Evolutionary conservation across 768 basidiomycete species (phyloP), one percentile per base, ranked within the genome.

Genomic region (Clitopilus passeckerianus): DNA sequence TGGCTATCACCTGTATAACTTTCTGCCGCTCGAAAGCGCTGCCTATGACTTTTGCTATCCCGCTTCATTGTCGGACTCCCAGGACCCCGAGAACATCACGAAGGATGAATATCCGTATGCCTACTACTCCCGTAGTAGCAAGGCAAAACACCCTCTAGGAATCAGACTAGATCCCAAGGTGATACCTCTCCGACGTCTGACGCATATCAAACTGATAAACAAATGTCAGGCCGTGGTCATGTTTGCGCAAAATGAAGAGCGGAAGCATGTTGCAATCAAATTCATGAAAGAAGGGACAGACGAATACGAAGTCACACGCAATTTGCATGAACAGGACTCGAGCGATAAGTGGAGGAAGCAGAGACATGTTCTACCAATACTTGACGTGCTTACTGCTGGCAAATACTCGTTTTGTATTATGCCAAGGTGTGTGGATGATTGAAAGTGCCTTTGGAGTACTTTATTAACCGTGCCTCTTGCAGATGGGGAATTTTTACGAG

Each of bases 191-290:
- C 7, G 27, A 3, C 7, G 4, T 30, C 3, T 30, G 27, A 30
- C 27, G 3, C 27, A 30, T 30, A 4, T 30, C 7, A 3, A 30
- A 30, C 27, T 30, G 27, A 30, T 30, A 30, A 4, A 7, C 27
- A 30, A 30, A 30, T 30, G 3, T 30, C 54, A 59, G 59, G 54
- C 33, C 7, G 34, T 23, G 6, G 54, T 59, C 0, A 30, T 59
- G 14, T 69, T 64, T 54, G 70, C 70, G 8, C 67, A 71, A 56
- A 65, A 70, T 56, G 24, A 52, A 7, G 43, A 62, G n/a, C 18
- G 53, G 18, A 61, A 59, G 2, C 70, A 68, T 57, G 65, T 72
- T 14, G 68, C 65, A 2, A 65, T 73, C 33, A 71, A 73, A 46
- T 57, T 65, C 22, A 65, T 70, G 1, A 61, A 53, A 56, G 59